These are phyloP conservation scores for Euphorbia tirucalli DNA, from an alignment of 345 rosid genomes.

Conservation along the genomic window DNA sequence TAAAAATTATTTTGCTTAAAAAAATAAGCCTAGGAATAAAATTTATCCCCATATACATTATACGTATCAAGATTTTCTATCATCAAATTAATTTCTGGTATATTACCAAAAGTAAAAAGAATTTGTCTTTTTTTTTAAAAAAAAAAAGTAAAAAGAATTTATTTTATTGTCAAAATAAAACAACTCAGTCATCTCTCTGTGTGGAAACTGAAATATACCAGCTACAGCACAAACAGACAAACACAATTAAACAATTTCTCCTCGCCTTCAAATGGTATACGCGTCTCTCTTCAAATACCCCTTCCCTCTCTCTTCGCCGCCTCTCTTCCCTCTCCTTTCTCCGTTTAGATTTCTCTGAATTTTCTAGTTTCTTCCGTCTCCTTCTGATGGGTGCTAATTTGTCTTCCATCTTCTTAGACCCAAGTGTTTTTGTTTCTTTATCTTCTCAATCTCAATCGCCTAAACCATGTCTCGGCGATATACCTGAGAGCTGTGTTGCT, in stretches of 20 bases:
- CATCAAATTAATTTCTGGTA: too few species aligned
- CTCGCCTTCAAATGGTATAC: not conserved
- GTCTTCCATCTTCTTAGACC: constrained; percentile 36
- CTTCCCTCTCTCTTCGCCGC: not conserved
- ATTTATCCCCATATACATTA: too few species aligned
- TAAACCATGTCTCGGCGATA: constrained; percentile 57
- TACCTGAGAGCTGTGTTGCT: constrained; percentile 88
- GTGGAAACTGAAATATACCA: too few species aligned
- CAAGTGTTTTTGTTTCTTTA: constrained; percentile 17
- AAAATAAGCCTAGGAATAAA: too few species aligned
- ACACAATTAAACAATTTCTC: not conserved
- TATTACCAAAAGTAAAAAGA: too few species aligned
- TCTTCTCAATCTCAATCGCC: constrained; percentile 19
- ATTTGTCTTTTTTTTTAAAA: too few species aligned
- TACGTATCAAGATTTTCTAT: too few species aligned
- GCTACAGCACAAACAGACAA: not conserved
- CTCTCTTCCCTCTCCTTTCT: not conserved
- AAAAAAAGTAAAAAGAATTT: too few species aligned
- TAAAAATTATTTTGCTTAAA: too few species aligned
- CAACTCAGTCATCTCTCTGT: too few species aligned
- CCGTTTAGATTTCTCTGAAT: not conserved
- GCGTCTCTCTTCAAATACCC: constrained; percentile 21
- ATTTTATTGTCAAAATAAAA: too few species aligned
- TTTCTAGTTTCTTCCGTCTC: not conserved
- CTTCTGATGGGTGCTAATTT: constrained; percentile 63